phyloP scores from a whole-genome alignment of 106 monocot genomes.

The Dactylorhiza incarnata region DNA sequence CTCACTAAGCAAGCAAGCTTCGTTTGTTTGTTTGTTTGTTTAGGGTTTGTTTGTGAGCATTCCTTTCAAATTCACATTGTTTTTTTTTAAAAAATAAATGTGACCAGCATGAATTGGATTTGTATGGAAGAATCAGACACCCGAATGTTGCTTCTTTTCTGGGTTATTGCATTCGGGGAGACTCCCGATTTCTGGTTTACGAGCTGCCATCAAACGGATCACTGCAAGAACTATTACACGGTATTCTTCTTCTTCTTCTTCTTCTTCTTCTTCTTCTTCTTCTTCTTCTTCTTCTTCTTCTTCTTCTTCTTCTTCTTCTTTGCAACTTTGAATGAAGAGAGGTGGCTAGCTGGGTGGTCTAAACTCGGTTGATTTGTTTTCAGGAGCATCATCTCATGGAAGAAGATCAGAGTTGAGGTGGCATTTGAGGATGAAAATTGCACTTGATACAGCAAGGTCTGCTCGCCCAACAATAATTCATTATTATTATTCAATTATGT shows the following conservation, averaged over 20 bases:
- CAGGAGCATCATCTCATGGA: conserved; percentile 74
- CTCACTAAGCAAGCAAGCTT: neutral
- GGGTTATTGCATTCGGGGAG: conserved; percentile 63
- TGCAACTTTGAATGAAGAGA: too few relatives aligned
- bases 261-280: too few relatives aligned
- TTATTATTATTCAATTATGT: neutral
- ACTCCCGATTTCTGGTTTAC: conserved; percentile 67
- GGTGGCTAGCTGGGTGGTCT: too few relatives aligned
- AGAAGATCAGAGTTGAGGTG: conserved; percentile 44
- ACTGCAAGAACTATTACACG: conserved; percentile 71
- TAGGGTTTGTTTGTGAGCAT: neutral
- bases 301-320: too few relatives aligned
- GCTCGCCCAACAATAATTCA: neutral
- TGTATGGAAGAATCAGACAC: conserved; percentile 71
- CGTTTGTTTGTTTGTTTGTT: neutral
- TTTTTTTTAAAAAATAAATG: conserved; percentile 2
- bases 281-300: too few relatives aligned
- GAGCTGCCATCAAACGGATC: conserved; percentile 90
- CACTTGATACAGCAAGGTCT: conserved; percentile 88
- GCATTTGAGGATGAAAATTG: conserved; percentile 95
- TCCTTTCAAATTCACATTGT: neutral
- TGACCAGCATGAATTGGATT: conserved; percentile 90
- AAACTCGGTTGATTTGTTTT: neutral
- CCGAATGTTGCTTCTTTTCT: conserved; percentile 81
- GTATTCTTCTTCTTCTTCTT: conserved; percentile 20